phyloP scores from a whole-genome alignment of 1,284 basidiomycete species.

The Bothia castanella region DNA sequence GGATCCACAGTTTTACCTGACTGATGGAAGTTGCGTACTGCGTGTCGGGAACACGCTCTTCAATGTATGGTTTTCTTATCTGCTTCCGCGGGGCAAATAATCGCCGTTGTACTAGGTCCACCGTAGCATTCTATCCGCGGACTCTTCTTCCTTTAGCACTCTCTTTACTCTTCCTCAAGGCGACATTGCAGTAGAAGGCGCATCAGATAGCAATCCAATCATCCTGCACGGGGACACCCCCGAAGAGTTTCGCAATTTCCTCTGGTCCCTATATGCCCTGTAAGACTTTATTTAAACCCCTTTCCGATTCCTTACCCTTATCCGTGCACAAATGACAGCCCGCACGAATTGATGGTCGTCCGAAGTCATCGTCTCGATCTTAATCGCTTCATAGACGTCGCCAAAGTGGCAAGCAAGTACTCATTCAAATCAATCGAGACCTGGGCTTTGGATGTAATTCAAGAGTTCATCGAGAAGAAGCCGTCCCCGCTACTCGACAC shows the following conservation, averaged over 20 bases:
- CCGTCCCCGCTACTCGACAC: constrained; percentile 50
- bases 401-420: constrained; percentile 61
- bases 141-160: constrained; percentile 56
- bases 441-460: constrained; percentile 64
- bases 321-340: constrained; percentile 36
- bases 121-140: constrained; percentile 56
- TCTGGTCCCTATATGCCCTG: constrained; percentile 56
- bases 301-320: constrained; percentile 8
- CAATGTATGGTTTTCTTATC: constrained; percentile 44
- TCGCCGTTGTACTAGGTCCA: constrained; percentile 48
- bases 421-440: constrained; percentile 64
- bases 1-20: constrained; percentile 43
- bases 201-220: constrained; percentile 60
- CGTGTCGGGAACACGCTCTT: constrained; percentile 59
- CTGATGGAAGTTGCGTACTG: constrained; percentile 60
- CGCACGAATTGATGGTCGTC: constrained; percentile 50
- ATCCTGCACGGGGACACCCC: constrained; percentile 55
- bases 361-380: constrained; percentile 48
- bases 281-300: constrained; percentile 41
- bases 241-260: constrained; percentile 60
- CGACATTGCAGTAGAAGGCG: constrained; percentile 46
- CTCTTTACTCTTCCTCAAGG: constrained; percentile 64
- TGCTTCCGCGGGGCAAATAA: not conserved
- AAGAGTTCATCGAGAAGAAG: constrained; percentile 56
- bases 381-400: constrained; percentile 55